Evolutionary conservation across 2,329 filamentous ascomycete species (phyloP), one percentile per base, ranked within the genome.

Genomic region (Diaporthe nobilis): DNA sequence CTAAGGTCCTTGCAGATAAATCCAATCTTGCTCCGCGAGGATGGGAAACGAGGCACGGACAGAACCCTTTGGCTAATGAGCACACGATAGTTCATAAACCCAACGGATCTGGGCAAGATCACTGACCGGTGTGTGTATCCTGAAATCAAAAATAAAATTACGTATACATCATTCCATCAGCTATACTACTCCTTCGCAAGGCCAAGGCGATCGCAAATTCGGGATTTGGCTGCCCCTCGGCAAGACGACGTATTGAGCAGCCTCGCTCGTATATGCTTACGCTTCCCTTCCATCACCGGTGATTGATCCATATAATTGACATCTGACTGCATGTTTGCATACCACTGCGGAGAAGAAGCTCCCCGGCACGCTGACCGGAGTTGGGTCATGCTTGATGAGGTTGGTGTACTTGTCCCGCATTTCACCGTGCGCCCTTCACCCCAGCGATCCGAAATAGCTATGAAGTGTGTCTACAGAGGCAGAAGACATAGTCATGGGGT

Each of bases 191-290:
- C n/a, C 15, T 10, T 28, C 2, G 10, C 13, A 42, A 28, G 65
- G 7, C 44, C 49, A 15, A 7, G 20, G 49, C 34, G 17, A 39
- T 42, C 37, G 34, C 31, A 25, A 7, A 25, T 7, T 39, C 31
- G 22, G 28, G 47, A 22, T 53, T 68, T 53, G 31, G 22, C 47
- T 25, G 17, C 1, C 34, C n/a, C 12, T 39, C 31, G 34, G 31
- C 47, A 17, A 10, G 31, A 9, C 13, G 31, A 25, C 47, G 47
- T 28, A 47, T 39, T 22, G 34, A 68, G 44, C 63, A 68, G 63
- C 63, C 47, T 68, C 31, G 6, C 47, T 53, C 47, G 31, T 20
- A 10, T 53, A 13, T 53, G 65, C 65, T 68, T 53, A 68, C 65
- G 47, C 65, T 61, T 22, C 42, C 28, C 49, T 9, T 15, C 34